Evolutionary conservation across 78 protist species (phyloP), one percentile per base, ranked within the genome.

Genomic region (Isochrysis galbana): DNA sequence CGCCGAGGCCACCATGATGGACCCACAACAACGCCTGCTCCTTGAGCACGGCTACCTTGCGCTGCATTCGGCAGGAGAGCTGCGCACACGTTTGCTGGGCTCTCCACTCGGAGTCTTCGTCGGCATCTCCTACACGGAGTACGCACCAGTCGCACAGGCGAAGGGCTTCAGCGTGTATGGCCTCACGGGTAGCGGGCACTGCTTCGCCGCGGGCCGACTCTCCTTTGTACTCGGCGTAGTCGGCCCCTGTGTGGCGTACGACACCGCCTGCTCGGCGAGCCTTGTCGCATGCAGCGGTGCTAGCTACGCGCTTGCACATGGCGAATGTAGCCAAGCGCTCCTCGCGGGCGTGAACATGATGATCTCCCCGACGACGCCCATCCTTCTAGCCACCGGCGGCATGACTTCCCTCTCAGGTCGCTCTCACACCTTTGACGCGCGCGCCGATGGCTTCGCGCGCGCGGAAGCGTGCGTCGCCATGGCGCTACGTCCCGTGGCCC

Each of bases 391-490:
- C 32, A 29, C 41, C 32, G 87, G 74, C 0, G 94, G 95, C 22
- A 87, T 97, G 42, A 95, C 97, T 14, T 72, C 92, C 47, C 93
- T 92, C 36, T 41, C 42, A 36, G 97, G 96, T 5, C 90, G 92
- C n/a, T 97, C 97, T 55, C 93, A 91, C 51, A 51, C 96, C 22
- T 96, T 96, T 48, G 97, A 95, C 72, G 82, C 87, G 29, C 10
- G 77, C n/a, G 98, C 98, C n/a, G 86, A 96, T 41, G 98, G 98
- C 34, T 97, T 92, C 90, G 97, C 86, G 1, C 90, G 98, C 32
- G 91, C 93, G 39, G 98, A 97, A 89, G 98, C 98, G 45, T 87
- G 82, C 25, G 96, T 94, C 77, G 69, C 90, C 1, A 55, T 97
- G 0, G 38, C 97, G 14, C 70, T 93, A 42, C 0, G 74, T 36